phyloP scores from a whole-genome alignment of 1,284 basidiomycete genomes.

The Pterulicium gracile region DNA sequence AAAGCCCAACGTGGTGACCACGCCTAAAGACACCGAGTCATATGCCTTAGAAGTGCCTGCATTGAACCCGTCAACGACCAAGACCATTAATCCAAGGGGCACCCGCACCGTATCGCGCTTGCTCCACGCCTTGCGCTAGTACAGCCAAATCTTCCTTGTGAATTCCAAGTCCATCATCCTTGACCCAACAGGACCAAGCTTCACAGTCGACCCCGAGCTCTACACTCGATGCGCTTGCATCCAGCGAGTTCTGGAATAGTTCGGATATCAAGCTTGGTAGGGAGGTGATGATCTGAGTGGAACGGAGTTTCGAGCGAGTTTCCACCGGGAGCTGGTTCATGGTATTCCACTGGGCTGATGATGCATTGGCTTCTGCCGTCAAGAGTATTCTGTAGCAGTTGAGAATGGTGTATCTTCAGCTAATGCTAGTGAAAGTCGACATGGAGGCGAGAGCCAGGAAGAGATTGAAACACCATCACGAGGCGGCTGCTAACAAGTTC shows the following conservation, averaged over 20 bases:
- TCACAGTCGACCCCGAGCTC: constrained; percentile 57
- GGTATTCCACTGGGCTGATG: neutral
- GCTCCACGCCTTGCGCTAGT: constrained; percentile 40
- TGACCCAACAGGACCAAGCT: constrained; percentile 72
- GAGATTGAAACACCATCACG: too few species aligned
- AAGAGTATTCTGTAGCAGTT: neutral
- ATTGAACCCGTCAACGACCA: too few species aligned
- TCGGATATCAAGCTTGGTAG: constrained; percentile 71
- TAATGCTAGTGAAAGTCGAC: too few species aligned
- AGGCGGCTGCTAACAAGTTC: too few species aligned
- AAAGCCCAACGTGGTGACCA: constrained; percentile 70
- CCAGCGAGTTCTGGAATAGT: constrained; percentile 77
- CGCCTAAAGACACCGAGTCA: constrained; percentile 32
- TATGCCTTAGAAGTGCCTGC: constrained; percentile 69
- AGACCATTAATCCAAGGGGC: neutral
- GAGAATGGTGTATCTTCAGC: too few species aligned
- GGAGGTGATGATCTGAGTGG: constrained; percentile 74
- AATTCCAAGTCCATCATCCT: constrained; percentile 77
- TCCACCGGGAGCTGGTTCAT: constrained; percentile 27
- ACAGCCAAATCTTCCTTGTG: constrained; percentile 40
- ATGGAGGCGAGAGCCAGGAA: too few species aligned
- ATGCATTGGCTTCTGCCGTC: neutral
- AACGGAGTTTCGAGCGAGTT: constrained; percentile 63
- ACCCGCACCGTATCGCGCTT: constrained; percentile 57
- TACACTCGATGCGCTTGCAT: constrained; percentile 51